Percentiles rank a stretch among this genome's conserved stretches.
phyloP scores from a whole-genome alignment of 495 filamentous ascomycete species.

The Hyaloscypha bicolor region DNA sequence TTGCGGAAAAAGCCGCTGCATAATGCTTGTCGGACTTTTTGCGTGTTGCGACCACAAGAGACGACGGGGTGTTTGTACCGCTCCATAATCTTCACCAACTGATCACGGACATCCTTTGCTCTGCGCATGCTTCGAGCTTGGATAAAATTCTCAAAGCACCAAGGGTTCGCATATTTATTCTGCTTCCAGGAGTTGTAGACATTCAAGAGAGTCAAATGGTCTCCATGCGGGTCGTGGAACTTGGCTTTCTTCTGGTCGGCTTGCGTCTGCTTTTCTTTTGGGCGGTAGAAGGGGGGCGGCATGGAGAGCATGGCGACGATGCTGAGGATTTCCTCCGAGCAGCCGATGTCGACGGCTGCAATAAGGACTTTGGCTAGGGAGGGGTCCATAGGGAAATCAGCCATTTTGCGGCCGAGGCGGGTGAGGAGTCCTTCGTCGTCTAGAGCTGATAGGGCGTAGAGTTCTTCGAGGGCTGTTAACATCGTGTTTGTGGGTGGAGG shows the following conservation, averaged over 20 bases:
- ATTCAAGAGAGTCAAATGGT: slow-evolving; percentile 92
- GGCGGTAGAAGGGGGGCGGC: slow-evolving; percentile 86
- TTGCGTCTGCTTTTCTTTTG: slow-evolving; percentile 94
- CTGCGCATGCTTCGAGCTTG: slow-evolving; percentile 85
- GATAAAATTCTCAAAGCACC: slow-evolving; percentile 99
- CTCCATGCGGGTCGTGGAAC: slow-evolving; percentile 93
- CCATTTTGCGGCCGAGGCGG: slow-evolving; percentile 92
- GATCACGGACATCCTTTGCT: slow-evolving; percentile 88
- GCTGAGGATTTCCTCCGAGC: slow-evolving; percentile 89
- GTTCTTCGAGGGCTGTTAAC: slow-evolving; percentile 92
- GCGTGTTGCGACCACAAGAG: slow-evolving; percentile 83
- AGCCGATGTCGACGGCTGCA: slow-evolving; percentile 80
- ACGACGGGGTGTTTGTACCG: slow-evolving; percentile 79
- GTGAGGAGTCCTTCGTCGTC: slow-evolving; percentile 97
- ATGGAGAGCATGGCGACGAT: slow-evolving; percentile 95
- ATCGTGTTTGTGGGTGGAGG: slow-evolving; percentile 96
- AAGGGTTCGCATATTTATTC: slow-evolving; percentile 76
- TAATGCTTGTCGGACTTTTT: slow-evolving; percentile 86
- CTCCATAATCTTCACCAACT: slow-evolving; percentile 91
- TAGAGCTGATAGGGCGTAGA: slow-evolving; percentile 88
- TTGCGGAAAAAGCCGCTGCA: slow-evolving; percentile 97
- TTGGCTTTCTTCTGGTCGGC: slow-evolving; percentile 97
- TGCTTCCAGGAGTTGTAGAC: slow-evolving; percentile 96
- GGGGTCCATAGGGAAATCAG: slow-evolving; percentile 93
- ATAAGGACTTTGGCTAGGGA: slow-evolving; percentile 89